Evolutionary conservation across 768 basidiomycete genomes (phyloP), one percentile per base, ranked within the genome.

Genomic region (Russula sp.): DNA sequence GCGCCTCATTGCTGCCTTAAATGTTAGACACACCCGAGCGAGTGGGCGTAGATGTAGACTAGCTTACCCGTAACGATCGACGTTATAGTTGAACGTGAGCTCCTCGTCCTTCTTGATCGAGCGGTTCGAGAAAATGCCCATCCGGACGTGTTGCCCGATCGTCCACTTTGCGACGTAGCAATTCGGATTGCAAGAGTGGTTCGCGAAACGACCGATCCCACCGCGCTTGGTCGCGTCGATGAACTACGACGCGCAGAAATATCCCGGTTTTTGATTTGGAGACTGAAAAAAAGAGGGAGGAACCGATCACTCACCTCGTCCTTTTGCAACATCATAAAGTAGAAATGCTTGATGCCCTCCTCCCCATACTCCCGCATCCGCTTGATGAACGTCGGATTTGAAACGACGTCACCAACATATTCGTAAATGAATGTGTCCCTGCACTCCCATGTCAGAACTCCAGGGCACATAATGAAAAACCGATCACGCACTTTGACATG

Each of bases 291-390:
- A 3, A 32, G 5, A 6, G 18, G 35, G 11, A 4, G 18, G 45
- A 39, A 16, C 13, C 86, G 57, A 18, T 14, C 84, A 59, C 63
- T 34, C 68, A 94, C 95, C 83, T 98, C 94, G 68, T 96, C 94
- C 72, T 91, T 94, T 76, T 99, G 97, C 62, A 99, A 75, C 90
- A 96, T 95, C 97, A 98, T 99, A 73, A 99, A 99, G 77, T 98
- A 99, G 70, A 98, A 99, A 74, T 98, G 97, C 57, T 84, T 80
- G 67, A 98, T 94, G 18, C 96, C 96, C 72, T 97, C 92, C 48
- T 87, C 84, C 2, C 85, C 95, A 72, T 99, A 99, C 9, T 88
- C 87, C 44, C 89, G 84, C 93, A 99, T 98, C 35, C 96, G 86
- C 73, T 91, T 93, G 75, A 89, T 84, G 73, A 99, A 97, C 16